These are phyloP conservation scores for Coemansia sp. DNA, from an alignment of 192 early-diverging fungal species.

Conservation along the genomic window DNA sequence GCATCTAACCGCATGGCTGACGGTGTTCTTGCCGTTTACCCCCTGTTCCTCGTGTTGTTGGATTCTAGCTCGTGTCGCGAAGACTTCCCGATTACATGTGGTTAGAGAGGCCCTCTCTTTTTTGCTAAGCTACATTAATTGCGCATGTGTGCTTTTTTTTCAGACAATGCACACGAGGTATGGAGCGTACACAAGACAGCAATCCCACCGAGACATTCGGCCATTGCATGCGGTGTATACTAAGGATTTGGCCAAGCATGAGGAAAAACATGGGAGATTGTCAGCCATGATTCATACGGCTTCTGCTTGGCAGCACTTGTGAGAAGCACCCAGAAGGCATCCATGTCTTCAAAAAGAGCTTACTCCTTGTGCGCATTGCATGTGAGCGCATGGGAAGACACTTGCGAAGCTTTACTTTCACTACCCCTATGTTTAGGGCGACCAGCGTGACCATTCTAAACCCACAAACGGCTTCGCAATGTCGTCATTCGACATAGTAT, in stretches of 20 bases:
- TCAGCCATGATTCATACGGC: background rate
- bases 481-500: background rate
- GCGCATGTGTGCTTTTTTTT: background rate
- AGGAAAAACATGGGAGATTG: background rate
- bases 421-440: background rate
- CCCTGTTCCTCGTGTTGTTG: background rate
- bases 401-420: background rate
- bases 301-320: too few species aligned
- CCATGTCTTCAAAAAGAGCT: too few species aligned
- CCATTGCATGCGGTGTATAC: background rate
- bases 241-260: background rate
- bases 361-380: too few species aligned
- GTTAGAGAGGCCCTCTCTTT: background rate
- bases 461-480: background rate
- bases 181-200: background rate
- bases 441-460: background rate
- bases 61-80: background rate
- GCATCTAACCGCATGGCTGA: background rate
- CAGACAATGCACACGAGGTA: background rate
- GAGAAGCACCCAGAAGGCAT: too few species aligned
- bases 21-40: background rate
- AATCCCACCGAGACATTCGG: background rate
- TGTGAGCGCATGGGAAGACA: too few species aligned
- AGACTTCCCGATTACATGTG: background rate
- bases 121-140: background rate